Evolutionary conservation across 2,329 filamentous ascomycete genomes (phyloP).

Genomic region (Curvularia eragrostidis): DNA sequence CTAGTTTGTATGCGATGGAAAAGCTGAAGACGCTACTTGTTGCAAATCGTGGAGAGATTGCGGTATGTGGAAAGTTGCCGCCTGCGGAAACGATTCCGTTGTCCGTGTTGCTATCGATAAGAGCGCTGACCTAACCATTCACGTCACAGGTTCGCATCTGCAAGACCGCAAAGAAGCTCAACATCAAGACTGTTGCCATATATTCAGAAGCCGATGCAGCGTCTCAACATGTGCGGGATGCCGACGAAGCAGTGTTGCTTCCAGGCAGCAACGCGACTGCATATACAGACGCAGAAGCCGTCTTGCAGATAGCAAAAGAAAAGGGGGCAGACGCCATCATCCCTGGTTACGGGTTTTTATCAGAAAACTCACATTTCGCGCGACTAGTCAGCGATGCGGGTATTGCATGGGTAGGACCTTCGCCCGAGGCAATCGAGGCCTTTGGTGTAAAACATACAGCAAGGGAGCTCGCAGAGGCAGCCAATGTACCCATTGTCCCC

Average conservation of each 20-base stretch:
- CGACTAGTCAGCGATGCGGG: slow-evolving; percentile 60
- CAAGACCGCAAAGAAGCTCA: slow-evolving; percentile 58
- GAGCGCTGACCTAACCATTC: slow-evolving; percentile 24
- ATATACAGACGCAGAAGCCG: slow-evolving; percentile 57
- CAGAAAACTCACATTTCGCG: slow-evolving; percentile 69
- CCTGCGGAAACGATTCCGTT: slow-evolving; percentile 5
- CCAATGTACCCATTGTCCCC: slow-evolving; percentile 62
- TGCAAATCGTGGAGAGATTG: slow-evolving; percentile 67
- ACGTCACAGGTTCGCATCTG: slow-evolving; percentile 54
- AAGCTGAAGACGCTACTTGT: slow-evolving; percentile 61
- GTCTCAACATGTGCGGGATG: slow-evolving; percentile 61
- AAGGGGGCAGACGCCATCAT: slow-evolving; percentile 64
- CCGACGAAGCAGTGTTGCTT: slow-evolving; percentile 62
- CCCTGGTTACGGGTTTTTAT: slow-evolving; percentile 72
- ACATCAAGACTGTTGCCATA: slow-evolving; percentile 62
- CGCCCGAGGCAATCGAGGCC: slow-evolving; percentile 58
- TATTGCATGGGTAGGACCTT: slow-evolving; percentile 67
- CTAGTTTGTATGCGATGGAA: slow-evolving; percentile 41
- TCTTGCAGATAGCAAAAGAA: slow-evolving; percentile 60
- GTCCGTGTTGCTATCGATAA: slow-evolving; percentile 8
- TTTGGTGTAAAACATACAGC: slow-evolving; percentile 68
- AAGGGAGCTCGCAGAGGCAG: slow-evolving; percentile 59
- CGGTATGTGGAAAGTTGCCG: slow-evolving; percentile 27
- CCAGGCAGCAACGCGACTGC: slow-evolving; percentile 57
- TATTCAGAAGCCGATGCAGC: slow-evolving; percentile 64